Evolutionary conservation across 2,329 filamentous ascomycete genomes (phyloP).

Genomic region (Cryphonectria radicalis): DNA sequence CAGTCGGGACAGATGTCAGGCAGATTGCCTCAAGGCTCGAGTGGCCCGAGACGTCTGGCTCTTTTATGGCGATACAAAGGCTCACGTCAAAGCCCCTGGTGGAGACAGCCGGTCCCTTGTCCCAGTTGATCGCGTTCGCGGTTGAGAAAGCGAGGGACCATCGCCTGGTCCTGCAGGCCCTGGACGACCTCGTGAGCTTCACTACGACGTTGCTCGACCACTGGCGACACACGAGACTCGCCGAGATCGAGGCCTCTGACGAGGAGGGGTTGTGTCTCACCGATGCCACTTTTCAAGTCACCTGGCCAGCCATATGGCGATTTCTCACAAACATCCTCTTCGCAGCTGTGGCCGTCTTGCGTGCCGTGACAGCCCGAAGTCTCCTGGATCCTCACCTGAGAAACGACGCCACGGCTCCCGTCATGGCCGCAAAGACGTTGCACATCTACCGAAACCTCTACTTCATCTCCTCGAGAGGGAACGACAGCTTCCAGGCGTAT

Average conservation of each 20-base stretch:
- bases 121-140: constrained; percentile 67
- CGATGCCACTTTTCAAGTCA: constrained; percentile 66
- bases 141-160: constrained; percentile 53
- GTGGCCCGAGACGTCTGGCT: constrained; percentile 67
- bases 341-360: constrained; percentile 73
- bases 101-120: constrained; percentile 68
- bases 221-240: constrained; percentile 77
- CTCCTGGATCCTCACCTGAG: constrained; percentile 55
- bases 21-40: constrained; percentile 60
- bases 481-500: constrained; percentile 79
- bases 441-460: constrained; percentile 76
- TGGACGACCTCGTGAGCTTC: constrained; percentile 70
- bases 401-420: constrained; percentile 56
- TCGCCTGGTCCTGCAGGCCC: constrained; percentile 34
- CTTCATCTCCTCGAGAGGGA: constrained; percentile 79
- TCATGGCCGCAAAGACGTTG: constrained; percentile 71
- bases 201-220: constrained; percentile 67
- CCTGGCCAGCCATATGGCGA: constrained; percentile 75
- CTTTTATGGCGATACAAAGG: constrained; percentile 61
- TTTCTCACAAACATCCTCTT: constrained; percentile 78
- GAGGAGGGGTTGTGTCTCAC: constrained; percentile 64
- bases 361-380: constrained; percentile 70
- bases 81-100: constrained; percentile 66
- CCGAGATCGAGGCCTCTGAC: constrained; percentile 70
- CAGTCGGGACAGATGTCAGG: constrained; percentile 69